These are phyloP conservation scores for Fusarium guadeloupense DNA, from an alignment of 2,329 filamentous ascomycete genomes.

Conservation along the genomic window DNA sequence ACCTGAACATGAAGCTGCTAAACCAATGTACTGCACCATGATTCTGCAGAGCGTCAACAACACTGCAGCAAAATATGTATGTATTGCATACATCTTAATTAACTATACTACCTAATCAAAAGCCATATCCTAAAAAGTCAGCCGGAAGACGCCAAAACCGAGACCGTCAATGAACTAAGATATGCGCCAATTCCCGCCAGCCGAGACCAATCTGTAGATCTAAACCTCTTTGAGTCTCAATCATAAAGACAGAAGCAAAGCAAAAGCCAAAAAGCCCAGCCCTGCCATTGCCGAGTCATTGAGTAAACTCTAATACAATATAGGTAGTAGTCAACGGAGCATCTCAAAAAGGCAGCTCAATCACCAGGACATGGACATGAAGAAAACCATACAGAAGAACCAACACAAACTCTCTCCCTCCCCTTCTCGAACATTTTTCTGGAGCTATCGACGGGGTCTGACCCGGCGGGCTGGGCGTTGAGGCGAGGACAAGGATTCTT, in stretches of 20 bases:
- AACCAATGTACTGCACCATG: background rate
- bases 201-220: constrained; percentile 7
- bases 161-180: constrained; percentile 13
- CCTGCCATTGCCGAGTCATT: constrained; percentile 26
- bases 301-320: constrained; percentile 22
- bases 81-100: background rate
- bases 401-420: background rate
- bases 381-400: background rate
- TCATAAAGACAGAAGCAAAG: background rate
- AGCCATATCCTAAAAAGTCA: background rate
- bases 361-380: constrained; percentile 8
- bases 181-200: constrained; percentile 31
- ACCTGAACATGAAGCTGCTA: constrained; percentile 35
- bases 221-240: constrained; percentile 12
- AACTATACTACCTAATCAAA: background rate
- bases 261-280: background rate
- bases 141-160: constrained; percentile 8
- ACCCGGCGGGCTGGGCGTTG: constrained; percentile 35
- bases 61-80: background rate
- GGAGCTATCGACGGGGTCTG: constrained; percentile 9
- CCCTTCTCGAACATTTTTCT: constrained; percentile 12
- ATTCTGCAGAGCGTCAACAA: constrained; percentile 7
- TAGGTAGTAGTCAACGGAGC: background rate
- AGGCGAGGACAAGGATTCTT: constrained; percentile 22
- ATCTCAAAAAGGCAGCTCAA: background rate